These are phyloP conservation scores for Inga laurina DNA, from an alignment of 306 rosid genomes.

Conservation along the genomic window DNA sequence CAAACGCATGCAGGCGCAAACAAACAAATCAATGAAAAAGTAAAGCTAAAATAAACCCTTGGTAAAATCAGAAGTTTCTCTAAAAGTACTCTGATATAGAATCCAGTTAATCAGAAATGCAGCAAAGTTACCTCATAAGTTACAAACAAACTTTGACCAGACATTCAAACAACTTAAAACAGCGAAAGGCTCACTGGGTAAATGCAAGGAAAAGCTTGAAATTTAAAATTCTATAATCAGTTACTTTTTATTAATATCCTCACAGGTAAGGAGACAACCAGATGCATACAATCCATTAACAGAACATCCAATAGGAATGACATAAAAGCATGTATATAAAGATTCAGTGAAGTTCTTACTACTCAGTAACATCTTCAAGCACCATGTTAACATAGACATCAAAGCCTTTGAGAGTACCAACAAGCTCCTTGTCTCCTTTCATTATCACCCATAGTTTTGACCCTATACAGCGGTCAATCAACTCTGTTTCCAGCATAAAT, in stretches of 20 bases:
- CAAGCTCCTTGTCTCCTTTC: constrained; percentile 93
- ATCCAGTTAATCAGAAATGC: not conserved
- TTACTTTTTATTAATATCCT: not conserved
- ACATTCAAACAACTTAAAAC: constrained; percentile 12
- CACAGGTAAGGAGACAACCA: constrained; percentile 11
- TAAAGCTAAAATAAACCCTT: not conserved
- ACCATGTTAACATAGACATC: constrained; percentile 99
- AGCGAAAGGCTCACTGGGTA: constrained; percentile 2
- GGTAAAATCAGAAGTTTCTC: not conserved
- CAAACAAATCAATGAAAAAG: constrained; percentile 8
- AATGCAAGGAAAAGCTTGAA: constrained; percentile 13
- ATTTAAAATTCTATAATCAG: not conserved
- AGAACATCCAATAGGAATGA: not conserved
- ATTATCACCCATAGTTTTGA: too few species aligned
- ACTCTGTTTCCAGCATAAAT: constrained; percentile 59
- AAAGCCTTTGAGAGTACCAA: constrained; percentile 92
- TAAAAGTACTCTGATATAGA: constrained; percentile 2
- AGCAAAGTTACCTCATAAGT: not conserved
- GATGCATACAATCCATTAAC: not conserved
- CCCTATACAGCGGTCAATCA: constrained; percentile 61
- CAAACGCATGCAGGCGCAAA: not conserved
- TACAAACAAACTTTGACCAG: not conserved
- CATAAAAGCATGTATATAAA: not conserved
- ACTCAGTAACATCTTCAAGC: constrained; percentile 90
- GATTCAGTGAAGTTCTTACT: constrained; percentile 36